Percentiles rank a stretch among this genome's conserved stretches.
These are phyloP conservation scores for Larix kaempferi DNA, from an alignment of 75 land plant species.

Conservation along the genomic window DNA sequence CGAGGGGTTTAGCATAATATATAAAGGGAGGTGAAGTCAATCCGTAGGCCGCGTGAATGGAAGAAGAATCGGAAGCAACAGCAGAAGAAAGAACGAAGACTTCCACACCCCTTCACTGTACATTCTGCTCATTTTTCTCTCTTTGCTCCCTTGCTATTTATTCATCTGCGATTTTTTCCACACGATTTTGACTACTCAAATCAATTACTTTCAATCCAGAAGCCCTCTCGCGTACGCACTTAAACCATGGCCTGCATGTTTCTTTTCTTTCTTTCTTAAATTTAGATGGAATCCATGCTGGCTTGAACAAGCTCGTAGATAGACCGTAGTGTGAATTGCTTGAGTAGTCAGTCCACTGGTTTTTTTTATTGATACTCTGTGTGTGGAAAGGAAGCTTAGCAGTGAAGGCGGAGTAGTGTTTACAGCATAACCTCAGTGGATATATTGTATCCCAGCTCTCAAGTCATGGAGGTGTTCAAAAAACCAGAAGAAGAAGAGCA, in stretches of 20 bases:
- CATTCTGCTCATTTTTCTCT: not conserved
- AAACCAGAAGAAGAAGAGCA: not conserved
- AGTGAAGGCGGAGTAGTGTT: constrained; percentile 1
- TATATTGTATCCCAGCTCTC: not conserved
- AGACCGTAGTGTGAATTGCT: not conserved
- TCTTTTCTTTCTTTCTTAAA: not conserved
- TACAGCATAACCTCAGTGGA: not conserved
- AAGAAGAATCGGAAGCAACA: constrained; percentile 4
- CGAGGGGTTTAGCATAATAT: too few species aligned
- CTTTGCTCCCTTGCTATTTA: not conserved
- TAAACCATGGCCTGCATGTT: not conserved
- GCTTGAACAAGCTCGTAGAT: not conserved
- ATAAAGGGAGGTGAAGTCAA: not conserved
- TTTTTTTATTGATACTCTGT: too few species aligned
- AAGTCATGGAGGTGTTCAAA: not conserved
- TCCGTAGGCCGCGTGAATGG: not conserved
- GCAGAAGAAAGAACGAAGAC: not conserved
- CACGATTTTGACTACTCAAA: not conserved
- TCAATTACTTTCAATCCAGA: not conserved
- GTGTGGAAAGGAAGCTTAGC: not conserved
- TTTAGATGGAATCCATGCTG: not conserved
- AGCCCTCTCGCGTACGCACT: not conserved
- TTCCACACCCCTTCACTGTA: constrained; percentile 1
- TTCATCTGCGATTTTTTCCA: not conserved
- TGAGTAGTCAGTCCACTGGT: not conserved